A percentile compares a stretch with the other conserved stretches of the same genome.
phyloP scores from a whole-genome alignment of 2,329 filamentous ascomycete species.

The Lecanosticta acicola region DNA sequence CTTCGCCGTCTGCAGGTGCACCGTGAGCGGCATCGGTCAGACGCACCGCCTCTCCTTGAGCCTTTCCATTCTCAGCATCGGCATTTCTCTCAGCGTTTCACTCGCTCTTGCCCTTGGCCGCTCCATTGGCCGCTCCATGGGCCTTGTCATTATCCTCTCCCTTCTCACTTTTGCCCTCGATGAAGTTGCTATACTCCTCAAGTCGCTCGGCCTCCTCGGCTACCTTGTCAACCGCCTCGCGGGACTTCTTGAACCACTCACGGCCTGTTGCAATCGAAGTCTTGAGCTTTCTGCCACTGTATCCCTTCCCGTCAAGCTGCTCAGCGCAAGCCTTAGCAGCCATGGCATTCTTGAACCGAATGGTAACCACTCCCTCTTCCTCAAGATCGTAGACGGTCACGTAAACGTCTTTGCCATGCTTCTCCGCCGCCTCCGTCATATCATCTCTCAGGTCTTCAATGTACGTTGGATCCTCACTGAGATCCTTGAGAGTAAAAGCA shows the following conservation, averaged over 20 bases:
- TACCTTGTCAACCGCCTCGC: conserved; percentile 27
- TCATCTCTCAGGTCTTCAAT: conserved; percentile 92
- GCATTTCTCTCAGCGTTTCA: too few relatives aligned
- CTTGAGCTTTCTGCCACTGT: conserved; percentile 65
- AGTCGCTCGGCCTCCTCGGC: conserved; percentile 20
- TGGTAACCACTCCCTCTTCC: conserved; percentile 73
- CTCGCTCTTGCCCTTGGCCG: too few relatives aligned
- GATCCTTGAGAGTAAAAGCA: conserved; percentile 84
- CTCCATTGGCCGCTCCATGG: too few relatives aligned
- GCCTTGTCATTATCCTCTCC: not conserved
- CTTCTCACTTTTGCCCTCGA: conserved; percentile 16
- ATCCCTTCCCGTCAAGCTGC: conserved; percentile 70
- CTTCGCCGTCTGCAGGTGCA: too few relatives aligned
- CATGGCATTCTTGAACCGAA: conserved; percentile 69
- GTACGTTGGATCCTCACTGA: conserved; percentile 77
- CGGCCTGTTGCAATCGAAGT: conserved; percentile 52
- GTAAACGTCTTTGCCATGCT: conserved; percentile 82
- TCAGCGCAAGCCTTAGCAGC: conserved; percentile 66
- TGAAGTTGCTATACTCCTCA: conserved; percentile 23
- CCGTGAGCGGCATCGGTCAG: too few relatives aligned
- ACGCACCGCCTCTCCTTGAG: too few relatives aligned
- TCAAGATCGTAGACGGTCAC: conserved; percentile 88
- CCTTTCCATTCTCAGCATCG: too few relatives aligned
- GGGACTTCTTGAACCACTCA: conserved; percentile 66
- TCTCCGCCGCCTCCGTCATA: conserved; percentile 81